Evolutionary conservation across 768 basidiomycete species (phyloP).

Genomic region (Holtermanniella nyarrowii): DNA sequence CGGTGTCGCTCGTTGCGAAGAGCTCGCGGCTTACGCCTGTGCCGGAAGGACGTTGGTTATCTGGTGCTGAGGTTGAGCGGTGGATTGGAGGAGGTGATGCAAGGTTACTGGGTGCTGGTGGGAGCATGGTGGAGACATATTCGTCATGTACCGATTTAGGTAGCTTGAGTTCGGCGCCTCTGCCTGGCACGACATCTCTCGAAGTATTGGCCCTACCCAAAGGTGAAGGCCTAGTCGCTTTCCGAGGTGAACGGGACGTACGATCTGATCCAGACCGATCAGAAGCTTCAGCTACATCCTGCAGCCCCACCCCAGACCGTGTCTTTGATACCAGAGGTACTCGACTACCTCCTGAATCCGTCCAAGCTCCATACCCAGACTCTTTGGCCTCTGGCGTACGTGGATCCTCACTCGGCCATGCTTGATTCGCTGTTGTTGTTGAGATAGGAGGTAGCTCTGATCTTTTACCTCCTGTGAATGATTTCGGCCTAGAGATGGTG

Average conservation of each 20-base stretch:
- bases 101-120: not conserved
- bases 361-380: too few species aligned
- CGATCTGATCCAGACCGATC: not conserved
- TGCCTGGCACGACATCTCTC: not conserved
- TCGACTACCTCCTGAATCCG: constrained; percentile 3
- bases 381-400: too few species aligned
- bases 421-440: too few species aligned
- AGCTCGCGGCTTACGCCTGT: not conserved
- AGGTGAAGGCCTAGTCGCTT: not conserved
- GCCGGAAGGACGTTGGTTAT: not conserved
- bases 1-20: not conserved
- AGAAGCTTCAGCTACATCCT: not conserved
- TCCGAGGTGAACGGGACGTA: not conserved
- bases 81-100: constrained; percentile 1
- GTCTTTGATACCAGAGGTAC: not conserved
- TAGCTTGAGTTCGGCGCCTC: constrained; percentile 5
- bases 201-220: not conserved
- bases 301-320: not conserved
- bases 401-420: too few species aligned
- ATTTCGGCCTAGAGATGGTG: too few species aligned
- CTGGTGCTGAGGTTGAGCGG: constrained; percentile 8
- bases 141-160: constrained; percentile 19
- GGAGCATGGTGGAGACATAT: constrained; percentile 19
- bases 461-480: too few species aligned
- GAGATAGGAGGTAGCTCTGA: too few species aligned